Evolutionary conservation across 805 yeast genomes (phyloP), one percentile per base, ranked within the genome.

Genomic region (Candida maesae): DNA sequence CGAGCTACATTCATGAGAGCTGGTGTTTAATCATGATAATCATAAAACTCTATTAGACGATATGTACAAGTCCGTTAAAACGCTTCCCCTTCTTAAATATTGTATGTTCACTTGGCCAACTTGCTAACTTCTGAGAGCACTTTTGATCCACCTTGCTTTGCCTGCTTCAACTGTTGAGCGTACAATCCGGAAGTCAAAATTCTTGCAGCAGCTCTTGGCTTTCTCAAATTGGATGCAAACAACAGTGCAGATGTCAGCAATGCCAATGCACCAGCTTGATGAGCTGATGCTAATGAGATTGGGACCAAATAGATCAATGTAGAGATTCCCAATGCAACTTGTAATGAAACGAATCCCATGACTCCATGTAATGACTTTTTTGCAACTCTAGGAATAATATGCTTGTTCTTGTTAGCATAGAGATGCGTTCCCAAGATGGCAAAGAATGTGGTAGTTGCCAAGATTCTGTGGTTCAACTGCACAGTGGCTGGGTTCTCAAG

Each of bases 401-500:
- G 53, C 56, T 78, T 84, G 50, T 79, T 68, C 40, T 68, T 73
- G 38, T 68, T 70, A 5, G 85, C 78, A 53, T 78, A 81, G 66
- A 85, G 50, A 57, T 89, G 96, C n/a, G 78, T 63, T 1, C 74
- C 90, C 34, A 84, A 62, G 6, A 85, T 74, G 0, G 88, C 65
- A 46, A 74, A 73, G 64, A 90, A 91, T 0, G 98, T 81, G 12
- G 93, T 68, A 14, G 77, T 76, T 5, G 97, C 99, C 44, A 90
- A 64, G 18, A 83, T 74, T 62, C 99, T 78, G 65, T 93, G 99
- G 43, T 80, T 81, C 50, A 93, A 68, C 65, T 93, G 99, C 28
- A 93, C 99, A 2, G 96, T 90, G 6, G 95, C 78, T 45, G 98
- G 99, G 62, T 93, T 93, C 64, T 93, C 99, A 32, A 93, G 72